These are phyloP conservation scores for Trametes sp. DNA, from an alignment of 1,284 basidiomycete genomes.

Conservation along the genomic window DNA sequence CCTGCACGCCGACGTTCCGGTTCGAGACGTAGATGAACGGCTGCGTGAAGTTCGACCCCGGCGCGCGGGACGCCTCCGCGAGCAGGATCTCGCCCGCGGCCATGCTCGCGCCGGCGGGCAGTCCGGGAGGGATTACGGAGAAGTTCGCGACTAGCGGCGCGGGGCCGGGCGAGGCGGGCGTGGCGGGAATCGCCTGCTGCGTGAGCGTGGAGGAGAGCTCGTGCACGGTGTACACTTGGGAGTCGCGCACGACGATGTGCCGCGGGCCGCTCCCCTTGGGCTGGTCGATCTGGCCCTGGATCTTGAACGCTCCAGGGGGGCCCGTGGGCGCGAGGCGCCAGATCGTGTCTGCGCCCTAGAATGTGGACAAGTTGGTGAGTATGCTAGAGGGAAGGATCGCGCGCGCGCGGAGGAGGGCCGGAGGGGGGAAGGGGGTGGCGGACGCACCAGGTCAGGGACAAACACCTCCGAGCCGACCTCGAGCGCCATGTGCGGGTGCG, in stretches of 20 bases:
- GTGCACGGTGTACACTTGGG: slow-evolving; percentile 67
- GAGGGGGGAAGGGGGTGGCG: slow-evolving; percentile 4
- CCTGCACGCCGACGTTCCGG: slow-evolving; percentile 44
- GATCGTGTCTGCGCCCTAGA: slow-evolving; percentile 67
- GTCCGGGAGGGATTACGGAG: slow-evolving; percentile 63
- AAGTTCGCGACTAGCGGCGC: slow-evolving; percentile 55
- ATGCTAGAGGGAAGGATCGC: neutral
- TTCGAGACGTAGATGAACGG: slow-evolving; percentile 49
- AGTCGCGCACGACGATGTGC: slow-evolving; percentile 62
- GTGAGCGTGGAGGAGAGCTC: slow-evolving; percentile 70
- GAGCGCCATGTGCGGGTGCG: slow-evolving; percentile 71
- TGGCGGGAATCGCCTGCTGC: slow-evolving; percentile 63
- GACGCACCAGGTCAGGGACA: slow-evolving; percentile 67
- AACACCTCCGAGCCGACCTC: slow-evolving; percentile 62
- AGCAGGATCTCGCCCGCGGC: slow-evolving; percentile 58
- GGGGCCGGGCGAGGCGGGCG: slow-evolving; percentile 48
- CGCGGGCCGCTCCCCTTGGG: slow-evolving; percentile 71
- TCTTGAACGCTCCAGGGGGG: slow-evolving; percentile 52
- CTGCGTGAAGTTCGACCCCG: slow-evolving; percentile 37
- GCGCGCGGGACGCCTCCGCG: slow-evolving; percentile 34
- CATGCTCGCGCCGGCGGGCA: slow-evolving; percentile 55
- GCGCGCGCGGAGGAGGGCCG: neutral
- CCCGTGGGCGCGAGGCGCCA: slow-evolving; percentile 60
- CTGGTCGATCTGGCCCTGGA: slow-evolving; percentile 69
- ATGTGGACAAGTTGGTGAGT: neutral